These are phyloP conservation scores for Sarocladium oryzae DNA, from an alignment of 2,329 filamentous ascomycete genomes.

Conservation along the genomic window DNA sequence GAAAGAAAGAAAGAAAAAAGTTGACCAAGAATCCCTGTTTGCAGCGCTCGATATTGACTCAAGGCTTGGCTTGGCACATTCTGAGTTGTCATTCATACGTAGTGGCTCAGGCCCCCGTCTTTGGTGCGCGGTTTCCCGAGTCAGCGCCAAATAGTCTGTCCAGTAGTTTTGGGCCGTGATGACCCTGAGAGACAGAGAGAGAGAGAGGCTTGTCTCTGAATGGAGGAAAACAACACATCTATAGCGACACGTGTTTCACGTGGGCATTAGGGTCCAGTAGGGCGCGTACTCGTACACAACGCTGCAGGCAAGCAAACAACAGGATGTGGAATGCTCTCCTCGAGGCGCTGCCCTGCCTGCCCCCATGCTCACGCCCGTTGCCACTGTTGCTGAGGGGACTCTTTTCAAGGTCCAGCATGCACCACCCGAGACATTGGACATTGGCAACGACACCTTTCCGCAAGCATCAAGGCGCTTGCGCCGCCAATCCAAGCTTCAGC, in stretches of 20 bases:
- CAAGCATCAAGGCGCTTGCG: too few species aligned
- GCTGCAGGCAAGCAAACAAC: background rate
- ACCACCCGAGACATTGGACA: too few species aligned
- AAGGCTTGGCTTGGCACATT: conserved; percentile 1
- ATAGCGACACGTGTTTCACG: conserved; percentile 4
- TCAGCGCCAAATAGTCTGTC: background rate
- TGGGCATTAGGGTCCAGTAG: background rate
- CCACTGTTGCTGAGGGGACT: background rate
- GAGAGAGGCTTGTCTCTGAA: too few species aligned
- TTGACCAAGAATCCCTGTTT: background rate
- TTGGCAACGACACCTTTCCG: too few species aligned
- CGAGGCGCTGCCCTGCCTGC: background rate
- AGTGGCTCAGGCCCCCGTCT: background rate
- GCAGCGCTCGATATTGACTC: background rate
- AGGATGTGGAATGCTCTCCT: background rate
- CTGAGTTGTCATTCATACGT: background rate
- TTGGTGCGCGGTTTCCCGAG: background rate
- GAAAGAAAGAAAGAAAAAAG: background rate
- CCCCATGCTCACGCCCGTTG: background rate
- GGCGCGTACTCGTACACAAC: background rate
- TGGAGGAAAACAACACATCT: background rate
- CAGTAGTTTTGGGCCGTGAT: background rate
- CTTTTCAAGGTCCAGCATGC: background rate
- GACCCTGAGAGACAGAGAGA: too few species aligned
- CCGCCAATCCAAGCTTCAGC: too few species aligned